A percentile compares a stretch with the other conserved stretches of the same genome.
phyloP scores from a whole-genome alignment of 2,329 filamentous ascomycete genomes.

The Aspergillus sp. region DNA sequence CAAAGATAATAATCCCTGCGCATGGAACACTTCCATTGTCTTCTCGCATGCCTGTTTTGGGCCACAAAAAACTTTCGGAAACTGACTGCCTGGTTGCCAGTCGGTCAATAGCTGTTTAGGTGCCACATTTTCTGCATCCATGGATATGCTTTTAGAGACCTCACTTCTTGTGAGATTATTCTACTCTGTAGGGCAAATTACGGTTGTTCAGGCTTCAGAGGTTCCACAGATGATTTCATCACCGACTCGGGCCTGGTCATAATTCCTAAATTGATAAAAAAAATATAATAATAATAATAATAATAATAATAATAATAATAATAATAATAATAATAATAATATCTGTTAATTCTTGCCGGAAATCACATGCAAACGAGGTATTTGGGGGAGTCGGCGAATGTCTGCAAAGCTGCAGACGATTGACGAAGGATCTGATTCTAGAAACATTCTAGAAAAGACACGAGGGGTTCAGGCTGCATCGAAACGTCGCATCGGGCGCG shows the following conservation, averaged over 20 bases:
- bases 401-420: too few species aligned
- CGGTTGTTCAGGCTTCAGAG: neutral
- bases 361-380: neutral
- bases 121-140: too few species aligned
- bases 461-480: constrained; percentile 1
- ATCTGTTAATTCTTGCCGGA: neutral
- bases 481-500: neutral
- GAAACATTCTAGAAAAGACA: constrained; percentile 15
- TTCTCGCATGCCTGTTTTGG: constrained; percentile 6
- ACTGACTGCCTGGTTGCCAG: neutral
- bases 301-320: neutral
- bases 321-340: neutral
- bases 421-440: constrained; percentile 9
- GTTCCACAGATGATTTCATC: neutral
- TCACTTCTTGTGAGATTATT: neutral
- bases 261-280: neutral
- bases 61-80: neutral
- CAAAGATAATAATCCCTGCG: constrained; percentile 1
- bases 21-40: constrained; percentile 3
- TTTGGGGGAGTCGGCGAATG: neutral
- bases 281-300: neutral
- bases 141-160: too few species aligned
- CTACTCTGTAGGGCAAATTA: neutral
- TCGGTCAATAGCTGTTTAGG: neutral
- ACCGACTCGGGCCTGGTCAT: neutral